Conservation (phyloP, 164 flowering plant species). For the Vitis cinerea region DNA sequence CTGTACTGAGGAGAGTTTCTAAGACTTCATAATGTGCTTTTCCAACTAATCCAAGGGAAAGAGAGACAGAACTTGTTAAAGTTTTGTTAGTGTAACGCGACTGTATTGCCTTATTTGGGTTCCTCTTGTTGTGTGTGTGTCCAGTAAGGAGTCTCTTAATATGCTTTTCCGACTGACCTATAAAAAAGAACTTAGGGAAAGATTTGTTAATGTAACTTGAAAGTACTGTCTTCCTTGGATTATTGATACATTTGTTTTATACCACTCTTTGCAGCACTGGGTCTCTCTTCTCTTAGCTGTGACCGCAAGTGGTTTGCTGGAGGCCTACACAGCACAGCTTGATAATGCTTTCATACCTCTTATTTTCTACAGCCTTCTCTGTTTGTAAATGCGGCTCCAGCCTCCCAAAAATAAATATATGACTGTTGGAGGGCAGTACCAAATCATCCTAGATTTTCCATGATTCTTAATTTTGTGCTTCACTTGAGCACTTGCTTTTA, state of each 20-base stretch:
- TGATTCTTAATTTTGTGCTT: background rate
- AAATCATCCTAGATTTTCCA: background rate
- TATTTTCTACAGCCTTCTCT: slow-evolving; percentile 87
- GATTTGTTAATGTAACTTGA: no score
- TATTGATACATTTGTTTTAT: background rate
- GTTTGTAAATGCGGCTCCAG: slow-evolving; percentile 41
- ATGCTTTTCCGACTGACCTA: no score
- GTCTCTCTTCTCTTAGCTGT: slow-evolving; percentile 74
- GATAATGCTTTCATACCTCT: slow-evolving; percentile 98
- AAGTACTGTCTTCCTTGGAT: no score
- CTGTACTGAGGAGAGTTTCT: no score
- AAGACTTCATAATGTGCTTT: no score
- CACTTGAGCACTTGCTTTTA: slow-evolving; percentile 2
- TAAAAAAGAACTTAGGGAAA: no score
- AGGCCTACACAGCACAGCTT: slow-evolving; percentile 96
- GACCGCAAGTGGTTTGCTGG: slow-evolving; percentile 79
- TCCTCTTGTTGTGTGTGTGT: no score
- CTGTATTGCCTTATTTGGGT: no score
- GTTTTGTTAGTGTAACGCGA: no score
- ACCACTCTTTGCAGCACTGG: slow-evolving; percentile 70
- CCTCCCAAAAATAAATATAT: background rate
- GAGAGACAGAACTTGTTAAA: no score
- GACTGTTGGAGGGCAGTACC: background rate
- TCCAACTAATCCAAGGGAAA: no score
- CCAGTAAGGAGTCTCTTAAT: no score